Conservation (phyloP, 75 land plant genomes). For the Pinus albicaulis region DNA sequence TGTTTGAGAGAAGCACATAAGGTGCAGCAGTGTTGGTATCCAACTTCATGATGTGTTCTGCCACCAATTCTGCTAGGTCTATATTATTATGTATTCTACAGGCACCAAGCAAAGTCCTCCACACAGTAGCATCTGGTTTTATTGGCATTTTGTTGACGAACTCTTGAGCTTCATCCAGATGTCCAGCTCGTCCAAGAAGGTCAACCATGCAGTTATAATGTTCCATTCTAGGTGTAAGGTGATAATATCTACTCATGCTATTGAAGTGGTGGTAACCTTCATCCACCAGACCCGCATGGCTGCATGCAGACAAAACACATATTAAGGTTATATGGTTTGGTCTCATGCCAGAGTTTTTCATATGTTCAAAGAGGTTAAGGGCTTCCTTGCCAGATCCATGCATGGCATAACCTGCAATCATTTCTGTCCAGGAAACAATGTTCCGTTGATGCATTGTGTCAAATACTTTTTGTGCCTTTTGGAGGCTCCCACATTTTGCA, state of each 20-base stretch:
- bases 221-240: too few relatives aligned
- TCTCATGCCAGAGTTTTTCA: constrained; percentile 11
- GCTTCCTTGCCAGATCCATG: constrained; percentile 35
- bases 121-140: neutral
- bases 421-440: constrained; percentile 42
- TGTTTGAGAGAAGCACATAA: constrained; percentile 7
- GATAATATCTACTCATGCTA: too few relatives aligned
- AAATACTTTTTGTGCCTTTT: constrained; percentile 45
- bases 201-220: too few relatives aligned
- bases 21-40: neutral
- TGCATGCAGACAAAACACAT: neutral
- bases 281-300: neutral
- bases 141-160: too few relatives aligned
- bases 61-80: neutral
- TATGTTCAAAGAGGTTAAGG: constrained; percentile 22
- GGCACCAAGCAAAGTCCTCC: constrained; percentile 6
- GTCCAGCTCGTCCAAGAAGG: too few relatives aligned
- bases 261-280: neutral
- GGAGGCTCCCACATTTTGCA: constrained; percentile 60
- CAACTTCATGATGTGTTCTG: neutral
- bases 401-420: constrained; percentile 42
- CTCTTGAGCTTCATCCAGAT: too few relatives aligned
- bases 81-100: constrained; percentile 3
- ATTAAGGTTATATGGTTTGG: neutral
- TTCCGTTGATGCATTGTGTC: constrained; percentile 26